Evolutionary conservation across 108 stramenopile species (phyloP), one percentile per base, ranked within the genome.

Genomic region (Mediolabrus comicus): DNA sequence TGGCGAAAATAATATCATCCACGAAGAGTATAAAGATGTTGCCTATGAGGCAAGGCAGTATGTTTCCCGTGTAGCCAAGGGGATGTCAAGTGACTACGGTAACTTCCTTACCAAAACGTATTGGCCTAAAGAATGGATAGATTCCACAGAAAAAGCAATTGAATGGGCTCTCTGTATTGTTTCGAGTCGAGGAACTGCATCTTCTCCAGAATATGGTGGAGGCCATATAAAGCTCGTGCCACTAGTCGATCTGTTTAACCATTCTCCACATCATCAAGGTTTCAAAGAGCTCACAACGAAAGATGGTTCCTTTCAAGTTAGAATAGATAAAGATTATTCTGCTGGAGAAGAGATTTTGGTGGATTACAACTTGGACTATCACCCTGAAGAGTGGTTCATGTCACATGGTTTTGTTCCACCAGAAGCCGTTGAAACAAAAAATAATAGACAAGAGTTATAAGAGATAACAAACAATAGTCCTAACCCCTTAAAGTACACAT

Each of bases 281-380:
- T 30, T 57, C 30, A 57, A 32, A 57, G 56, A 57, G 16, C 0
- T 57, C 7, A 32, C 30, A 14, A 32, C 14, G 30, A 17, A 55
- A 32, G 56, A 57, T 57, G 56, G 56, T 16, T 57, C 56, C 9
- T 57, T 57, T 33, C 3, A 25, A 33, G 56, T 57, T 0, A 30
- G 56, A 34, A 32, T n/a, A 16, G 16, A 19, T 30, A 19, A 57
- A 11, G 56, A 19, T 33, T 32, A 32, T 0, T 0, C 17, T 32
- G 3, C 30, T 5, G 29, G 55, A 11, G 56, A 57, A 1, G 56
- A 57, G 29, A 57, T 57, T 33, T 17, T 33, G 16, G 56, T 32
- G 30, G 30, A 57, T 32, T 57, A 57, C 56, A 57, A 57, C 56
- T 57, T 57, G 29, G 56, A 57, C 56, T 57, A 34, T 17, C 0